These are phyloP conservation scores for Antrodiella citrinella DNA, from an alignment of 768 basidiomycete genomes.

Conservation along the genomic window DNA sequence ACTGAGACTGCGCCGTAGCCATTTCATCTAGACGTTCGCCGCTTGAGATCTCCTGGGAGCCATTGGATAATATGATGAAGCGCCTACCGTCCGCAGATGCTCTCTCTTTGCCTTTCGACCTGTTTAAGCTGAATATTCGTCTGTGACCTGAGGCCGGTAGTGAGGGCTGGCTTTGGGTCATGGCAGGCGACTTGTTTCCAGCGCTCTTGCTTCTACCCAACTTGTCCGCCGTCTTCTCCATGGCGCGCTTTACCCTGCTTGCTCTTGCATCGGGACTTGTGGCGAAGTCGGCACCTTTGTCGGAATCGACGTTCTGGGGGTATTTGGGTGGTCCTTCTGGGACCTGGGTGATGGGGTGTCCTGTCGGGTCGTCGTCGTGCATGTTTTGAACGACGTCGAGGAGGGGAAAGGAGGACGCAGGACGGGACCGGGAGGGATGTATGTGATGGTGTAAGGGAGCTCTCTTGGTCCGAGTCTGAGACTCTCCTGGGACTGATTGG, in stretches of 20 bases:
- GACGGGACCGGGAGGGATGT: neutral
- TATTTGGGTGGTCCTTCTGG: slow-evolving; percentile 9
- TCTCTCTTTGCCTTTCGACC: slow-evolving; percentile 39
- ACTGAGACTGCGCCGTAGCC: slow-evolving; percentile 18
- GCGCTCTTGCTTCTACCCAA: slow-evolving; percentile 44
- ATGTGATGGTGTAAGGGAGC: neutral
- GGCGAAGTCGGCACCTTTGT: slow-evolving; percentile 5
- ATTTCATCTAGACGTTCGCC: slow-evolving; percentile 11
- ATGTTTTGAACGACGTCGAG: neutral
- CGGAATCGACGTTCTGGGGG: slow-evolving; percentile 4
- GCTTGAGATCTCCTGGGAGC: no score
- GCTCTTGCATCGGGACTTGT: slow-evolving; percentile 10
- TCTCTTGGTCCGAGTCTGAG: neutral
- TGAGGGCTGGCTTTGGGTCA: slow-evolving; percentile 23
- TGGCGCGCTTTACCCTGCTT: slow-evolving; percentile 20
- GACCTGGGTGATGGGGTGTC: slow-evolving; percentile 3
- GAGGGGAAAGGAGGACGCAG: neutral
- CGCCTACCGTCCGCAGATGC: slow-evolving; percentile 14
- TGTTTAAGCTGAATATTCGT: slow-evolving; percentile 50
- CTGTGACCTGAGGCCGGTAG: slow-evolving; percentile 28
- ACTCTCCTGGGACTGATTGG: neutral
- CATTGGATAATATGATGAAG: no score
- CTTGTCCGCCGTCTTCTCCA: slow-evolving; percentile 54
- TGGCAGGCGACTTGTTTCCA: slow-evolving; percentile 13
- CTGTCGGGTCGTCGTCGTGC: slow-evolving; percentile 1